Evolutionary conservation across 768 basidiomycete genomes (phyloP).

Genomic region (Suillus bovinus): DNA sequence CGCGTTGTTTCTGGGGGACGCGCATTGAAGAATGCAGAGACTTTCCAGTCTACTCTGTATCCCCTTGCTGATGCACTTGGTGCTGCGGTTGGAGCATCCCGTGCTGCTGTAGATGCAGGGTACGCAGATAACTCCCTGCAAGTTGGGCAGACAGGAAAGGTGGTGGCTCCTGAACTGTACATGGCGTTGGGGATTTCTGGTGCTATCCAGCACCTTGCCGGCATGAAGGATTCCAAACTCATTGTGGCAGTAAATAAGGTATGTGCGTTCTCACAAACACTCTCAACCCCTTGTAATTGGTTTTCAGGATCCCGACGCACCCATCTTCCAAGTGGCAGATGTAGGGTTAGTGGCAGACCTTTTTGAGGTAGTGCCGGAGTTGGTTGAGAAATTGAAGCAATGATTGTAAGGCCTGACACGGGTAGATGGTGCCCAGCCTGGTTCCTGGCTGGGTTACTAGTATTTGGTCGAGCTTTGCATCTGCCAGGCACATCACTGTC

Average conservation of each 20-base stretch:
- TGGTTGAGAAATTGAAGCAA: constrained; percentile 83
- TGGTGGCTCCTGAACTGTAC: constrained; percentile 96
- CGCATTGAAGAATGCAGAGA: constrained; percentile 91
- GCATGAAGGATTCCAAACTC: constrained; percentile 99
- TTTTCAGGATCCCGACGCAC: constrained; percentile 88
- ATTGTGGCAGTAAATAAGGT: constrained; percentile 99
- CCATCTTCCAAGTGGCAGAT: constrained; percentile 99
- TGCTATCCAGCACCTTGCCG: constrained; percentile 97
- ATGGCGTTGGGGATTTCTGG: constrained; percentile 97
- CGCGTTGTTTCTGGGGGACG: constrained; percentile 94
- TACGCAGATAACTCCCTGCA: constrained; percentile 98
- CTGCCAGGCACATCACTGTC: neutral
- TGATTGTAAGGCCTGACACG: too few relatives aligned
- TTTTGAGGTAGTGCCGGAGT: constrained; percentile 88
- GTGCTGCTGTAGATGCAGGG: constrained; percentile 97
- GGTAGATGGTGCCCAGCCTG: too few relatives aligned
- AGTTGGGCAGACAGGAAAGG: constrained; percentile 99
- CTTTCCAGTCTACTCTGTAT: constrained; percentile 82
- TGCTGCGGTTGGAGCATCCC: constrained; percentile 96
- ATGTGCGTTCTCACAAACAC: constrained; percentile 16
- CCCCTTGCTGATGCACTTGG: constrained; percentile 92
- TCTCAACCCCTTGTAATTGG: constrained; percentile 14
- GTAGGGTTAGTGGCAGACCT: constrained; percentile 92
- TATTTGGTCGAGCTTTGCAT: neutral
- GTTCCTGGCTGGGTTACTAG: too few relatives aligned